A percentile compares a stretch with the other conserved stretches of the same genome.
Evolutionary conservation across 176 grass and related monocot species (phyloP).

Genomic region (Aegilops sharonensis): DNA sequence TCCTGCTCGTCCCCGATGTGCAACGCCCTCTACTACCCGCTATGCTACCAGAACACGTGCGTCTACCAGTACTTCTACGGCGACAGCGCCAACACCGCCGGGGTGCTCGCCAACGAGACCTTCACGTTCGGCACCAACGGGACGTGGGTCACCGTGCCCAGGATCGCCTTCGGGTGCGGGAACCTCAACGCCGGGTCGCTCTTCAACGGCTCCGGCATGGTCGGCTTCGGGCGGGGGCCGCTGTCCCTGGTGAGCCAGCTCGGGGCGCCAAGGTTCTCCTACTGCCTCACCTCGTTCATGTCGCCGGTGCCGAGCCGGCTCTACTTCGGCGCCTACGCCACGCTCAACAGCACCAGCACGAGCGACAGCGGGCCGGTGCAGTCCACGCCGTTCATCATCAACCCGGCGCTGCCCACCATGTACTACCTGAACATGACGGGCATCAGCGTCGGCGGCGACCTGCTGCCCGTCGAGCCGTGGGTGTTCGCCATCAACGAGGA

Average conservation of each 20-base stretch:
- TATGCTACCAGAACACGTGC: conserved; percentile 55
- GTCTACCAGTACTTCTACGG: conserved; percentile 72
- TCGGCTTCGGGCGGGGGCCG: conserved; percentile 67
- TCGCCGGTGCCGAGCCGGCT: conserved; percentile 50
- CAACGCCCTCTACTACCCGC: conserved; percentile 46
- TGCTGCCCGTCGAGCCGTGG: conserved; percentile 14
- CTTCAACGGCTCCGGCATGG: conserved; percentile 73
- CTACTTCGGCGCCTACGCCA: conserved; percentile 62
- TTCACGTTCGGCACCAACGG: conserved; percentile 61
- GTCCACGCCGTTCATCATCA: conserved; percentile 48
- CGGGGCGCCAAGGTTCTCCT: conserved; percentile 49
- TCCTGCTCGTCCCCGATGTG: conserved; percentile 43
- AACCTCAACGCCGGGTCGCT: conserved; percentile 59
- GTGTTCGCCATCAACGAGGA: conserved; percentile 56
- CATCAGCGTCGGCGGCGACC: conserved; percentile 47
- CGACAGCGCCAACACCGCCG: conserved; percentile 57
- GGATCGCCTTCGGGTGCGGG: conserved; percentile 65
- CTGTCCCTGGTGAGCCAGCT: conserved; percentile 72
- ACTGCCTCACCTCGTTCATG: conserved; percentile 71
- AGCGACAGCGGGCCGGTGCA: conserved; percentile 28
- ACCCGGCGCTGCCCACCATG: conserved; percentile 53
- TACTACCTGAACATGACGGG: conserved; percentile 48
- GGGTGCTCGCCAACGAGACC: conserved; percentile 70
- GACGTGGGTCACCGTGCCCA: conserved; percentile 34
- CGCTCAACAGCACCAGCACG: conserved; percentile 36